These are phyloP conservation scores for Cytospora chrysosperma DNA, from an alignment of 2,329 filamentous ascomycete species.

Conservation along the genomic window DNA sequence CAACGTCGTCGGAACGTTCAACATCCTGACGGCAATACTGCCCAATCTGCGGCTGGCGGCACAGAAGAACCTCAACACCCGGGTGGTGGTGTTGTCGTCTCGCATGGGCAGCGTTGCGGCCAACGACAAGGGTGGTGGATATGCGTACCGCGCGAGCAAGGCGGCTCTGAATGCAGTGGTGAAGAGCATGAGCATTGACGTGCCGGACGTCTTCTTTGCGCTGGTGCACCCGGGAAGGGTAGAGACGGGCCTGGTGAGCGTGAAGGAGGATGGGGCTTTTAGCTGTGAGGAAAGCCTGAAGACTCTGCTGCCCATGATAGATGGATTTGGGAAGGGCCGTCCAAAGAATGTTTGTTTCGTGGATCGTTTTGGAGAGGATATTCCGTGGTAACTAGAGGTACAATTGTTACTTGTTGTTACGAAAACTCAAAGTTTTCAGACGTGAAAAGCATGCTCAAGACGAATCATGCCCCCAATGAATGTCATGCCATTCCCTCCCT, in stretches of 20 bases:
- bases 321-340: background rate
- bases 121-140: conserved; percentile 14
- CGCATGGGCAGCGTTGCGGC: conserved; percentile 17
- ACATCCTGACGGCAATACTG: conserved; percentile 14
- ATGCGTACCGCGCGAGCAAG: conserved; percentile 24
- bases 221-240: conserved; percentile 19
- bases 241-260: conserved; percentile 17
- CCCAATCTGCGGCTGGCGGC: conserved; percentile 13
- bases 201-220: conserved; percentile 18
- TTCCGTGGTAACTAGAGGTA: conserved; percentile 16
- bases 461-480: background rate
- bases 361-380: conserved; percentile 9
- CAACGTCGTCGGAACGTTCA: conserved; percentile 19
- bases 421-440: background rate
- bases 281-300: conserved; percentile 6
- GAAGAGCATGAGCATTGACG: conserved; percentile 18
- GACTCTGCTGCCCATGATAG: conserved; percentile 8
- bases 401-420: background rate
- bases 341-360: conserved; percentile 17
- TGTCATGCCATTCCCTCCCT: background rate
- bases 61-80: background rate
- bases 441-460: too few relatives aligned
- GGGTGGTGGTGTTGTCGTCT: conserved; percentile 15
- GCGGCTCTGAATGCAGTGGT: conserved; percentile 20
- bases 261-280: conserved; percentile 15